Percentiles rank a stretch among this genome's conserved stretches.
Conservation (phyloP, 139 green algal genomes). For the Tetratostichococcus sp. region DNA sequence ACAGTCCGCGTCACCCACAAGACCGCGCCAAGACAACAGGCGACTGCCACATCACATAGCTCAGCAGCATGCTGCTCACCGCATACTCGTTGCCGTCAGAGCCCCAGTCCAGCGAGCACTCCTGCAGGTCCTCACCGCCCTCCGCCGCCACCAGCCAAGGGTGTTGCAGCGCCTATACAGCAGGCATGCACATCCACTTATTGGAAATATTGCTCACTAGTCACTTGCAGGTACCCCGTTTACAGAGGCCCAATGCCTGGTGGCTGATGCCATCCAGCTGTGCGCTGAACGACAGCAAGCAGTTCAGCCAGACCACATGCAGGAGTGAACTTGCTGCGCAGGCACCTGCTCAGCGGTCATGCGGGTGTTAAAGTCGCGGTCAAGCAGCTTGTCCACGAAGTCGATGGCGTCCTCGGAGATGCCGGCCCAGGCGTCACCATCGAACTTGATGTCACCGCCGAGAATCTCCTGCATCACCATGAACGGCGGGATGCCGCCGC, state of each 20-base stretch:
- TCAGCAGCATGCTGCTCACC: neutral
- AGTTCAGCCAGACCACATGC: too few relatives aligned
- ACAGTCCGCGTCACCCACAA: too few relatives aligned
- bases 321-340: neutral
- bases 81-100: neutral
- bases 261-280: too few relatives aligned
- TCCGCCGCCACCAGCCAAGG: neutral
- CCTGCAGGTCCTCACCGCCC: neutral
- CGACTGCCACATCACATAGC: too few relatives aligned
- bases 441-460: constrained; percentile 24
- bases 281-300: too few relatives aligned
- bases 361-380: neutral
- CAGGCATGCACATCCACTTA: too few relatives aligned
- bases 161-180: neutral
- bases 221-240: too few relatives aligned
- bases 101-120: neutral
- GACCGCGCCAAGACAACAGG: too few relatives aligned
- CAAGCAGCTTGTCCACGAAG: neutral
- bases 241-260: too few relatives aligned
- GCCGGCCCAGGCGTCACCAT: constrained; percentile 21
- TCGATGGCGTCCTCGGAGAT: neutral
- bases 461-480: constrained; percentile 23
- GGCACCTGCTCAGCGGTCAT: neutral
- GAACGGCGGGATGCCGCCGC: constrained; percentile 1
- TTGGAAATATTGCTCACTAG: too few relatives aligned